These are phyloP conservation scores for Teunomyces cretensis DNA, from an alignment of 805 yeast species.

Conservation along the genomic window DNA sequence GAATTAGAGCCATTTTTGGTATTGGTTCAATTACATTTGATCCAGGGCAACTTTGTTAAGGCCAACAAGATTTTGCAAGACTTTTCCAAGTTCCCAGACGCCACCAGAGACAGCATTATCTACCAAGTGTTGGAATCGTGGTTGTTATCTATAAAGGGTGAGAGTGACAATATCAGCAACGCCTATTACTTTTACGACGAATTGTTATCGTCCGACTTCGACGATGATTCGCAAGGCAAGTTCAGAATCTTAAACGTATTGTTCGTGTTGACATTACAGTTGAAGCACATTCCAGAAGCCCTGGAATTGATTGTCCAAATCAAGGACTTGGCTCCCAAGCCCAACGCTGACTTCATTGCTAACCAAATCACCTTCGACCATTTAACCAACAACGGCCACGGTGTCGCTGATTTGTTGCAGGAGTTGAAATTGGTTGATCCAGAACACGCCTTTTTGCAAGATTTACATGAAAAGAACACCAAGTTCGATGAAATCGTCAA, in stretches of 20 bases:
- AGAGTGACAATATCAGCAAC: constrained; percentile 40
- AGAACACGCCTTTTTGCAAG: constrained; percentile 56
- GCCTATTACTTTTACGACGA: constrained; percentile 75
- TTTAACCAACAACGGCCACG: constrained; percentile 37
- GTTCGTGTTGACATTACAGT: constrained; percentile 73
- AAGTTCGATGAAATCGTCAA: constrained; percentile 69
- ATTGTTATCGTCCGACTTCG: constrained; percentile 52
- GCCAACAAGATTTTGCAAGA: constrained; percentile 33
- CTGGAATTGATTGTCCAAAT: constrained; percentile 53
- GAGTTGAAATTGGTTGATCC: constrained; percentile 50
- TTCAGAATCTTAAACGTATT: constrained; percentile 51
- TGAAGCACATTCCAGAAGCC: constrained; percentile 82
- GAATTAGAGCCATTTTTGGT: constrained; percentile 44
- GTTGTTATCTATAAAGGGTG: constrained; percentile 41
- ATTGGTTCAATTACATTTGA: constrained; percentile 39
- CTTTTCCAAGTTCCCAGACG: constrained; percentile 34
- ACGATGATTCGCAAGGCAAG: constrained; percentile 35
- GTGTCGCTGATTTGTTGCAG: constrained; percentile 48
- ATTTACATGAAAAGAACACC: constrained; percentile 58
- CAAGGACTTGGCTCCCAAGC: constrained; percentile 38
- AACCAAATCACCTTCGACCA: constrained; percentile 64
- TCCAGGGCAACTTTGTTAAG: constrained; percentile 33
- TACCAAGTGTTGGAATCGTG: constrained; percentile 81
- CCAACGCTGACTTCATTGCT: constrained; percentile 52
- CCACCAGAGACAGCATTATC: constrained; percentile 62